A percentile compares a stretch with the other conserved stretches of the same genome.
These are phyloP conservation scores for Chiua virens DNA, from an alignment of 768 basidiomycete species.

Conservation along the genomic window DNA sequence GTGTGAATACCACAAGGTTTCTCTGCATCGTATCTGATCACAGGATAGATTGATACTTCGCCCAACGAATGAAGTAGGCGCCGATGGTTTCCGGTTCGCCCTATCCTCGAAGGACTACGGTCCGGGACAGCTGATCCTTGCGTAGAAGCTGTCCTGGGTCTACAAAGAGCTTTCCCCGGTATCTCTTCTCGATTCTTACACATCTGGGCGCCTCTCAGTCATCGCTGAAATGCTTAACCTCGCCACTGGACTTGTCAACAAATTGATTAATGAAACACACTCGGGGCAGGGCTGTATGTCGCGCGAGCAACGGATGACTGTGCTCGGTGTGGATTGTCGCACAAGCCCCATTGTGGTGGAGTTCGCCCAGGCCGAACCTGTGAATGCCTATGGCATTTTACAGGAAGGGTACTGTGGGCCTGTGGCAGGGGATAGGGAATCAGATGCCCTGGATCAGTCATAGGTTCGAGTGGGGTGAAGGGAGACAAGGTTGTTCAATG, in stretches of 20 bases:
- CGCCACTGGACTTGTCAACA: constrained; percentile 30
- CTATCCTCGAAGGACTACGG: constrained; percentile 7
- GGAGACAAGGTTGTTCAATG: constrained; percentile 14
- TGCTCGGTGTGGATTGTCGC: constrained; percentile 34
- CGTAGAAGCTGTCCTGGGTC: constrained; percentile 47
- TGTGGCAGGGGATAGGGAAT: too few relatives aligned
- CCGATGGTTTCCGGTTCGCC: constrained; percentile 21
- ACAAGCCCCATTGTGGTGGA: constrained; percentile 34
- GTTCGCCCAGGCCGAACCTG: too few relatives aligned
- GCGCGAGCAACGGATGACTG: neutral
- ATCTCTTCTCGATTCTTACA: constrained; percentile 41
- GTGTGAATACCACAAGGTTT: neutral
- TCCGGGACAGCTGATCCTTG: constrained; percentile 12
- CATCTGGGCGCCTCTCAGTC: constrained; percentile 44
- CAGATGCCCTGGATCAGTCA: too few relatives aligned
- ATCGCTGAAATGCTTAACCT: constrained; percentile 45
- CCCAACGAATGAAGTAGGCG: constrained; percentile 13
- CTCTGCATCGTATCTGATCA: neutral
- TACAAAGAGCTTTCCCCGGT: constrained; percentile 35
- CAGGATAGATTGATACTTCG: constrained; percentile 4
- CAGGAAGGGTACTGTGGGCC: too few relatives aligned
- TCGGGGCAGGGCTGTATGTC: neutral
- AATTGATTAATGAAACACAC: too few relatives aligned
- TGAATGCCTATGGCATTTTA: too few relatives aligned
- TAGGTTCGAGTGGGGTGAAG: too few relatives aligned